phyloP scores from a whole-genome alignment of 2,329 filamentous ascomycete genomes.

The Cercospora canescens region DNA sequence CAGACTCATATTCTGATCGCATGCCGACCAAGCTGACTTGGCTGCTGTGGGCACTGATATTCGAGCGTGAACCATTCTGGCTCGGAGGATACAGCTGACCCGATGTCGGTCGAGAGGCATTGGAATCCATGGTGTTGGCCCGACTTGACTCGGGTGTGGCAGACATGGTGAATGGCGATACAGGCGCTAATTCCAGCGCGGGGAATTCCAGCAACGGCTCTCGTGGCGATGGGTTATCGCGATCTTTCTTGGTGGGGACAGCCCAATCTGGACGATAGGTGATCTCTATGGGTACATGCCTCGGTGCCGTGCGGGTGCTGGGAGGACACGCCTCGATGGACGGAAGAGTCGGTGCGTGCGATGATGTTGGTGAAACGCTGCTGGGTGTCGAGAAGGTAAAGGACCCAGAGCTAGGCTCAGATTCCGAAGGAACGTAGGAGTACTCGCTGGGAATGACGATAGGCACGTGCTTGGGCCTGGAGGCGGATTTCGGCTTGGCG shows the following conservation, averaged over 20 bases:
- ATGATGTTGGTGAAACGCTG: slow-evolving; percentile 16
- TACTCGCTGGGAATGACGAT: slow-evolving; percentile 44
- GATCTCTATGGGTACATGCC: slow-evolving; percentile 54
- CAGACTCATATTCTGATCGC: slow-evolving; percentile 44
- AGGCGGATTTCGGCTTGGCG: slow-evolving; percentile 11
- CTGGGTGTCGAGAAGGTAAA: slow-evolving; percentile 16
- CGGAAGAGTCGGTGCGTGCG: slow-evolving; percentile 1
- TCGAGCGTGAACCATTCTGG: slow-evolving; percentile 37
- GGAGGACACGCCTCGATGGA: slow-evolving; percentile 15
- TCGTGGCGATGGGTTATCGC: slow-evolving; percentile 28
- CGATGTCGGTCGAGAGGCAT: slow-evolving; percentile 46
- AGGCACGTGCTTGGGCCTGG: slow-evolving; percentile 45
- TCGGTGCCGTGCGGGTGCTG: slow-evolving; percentile 26
- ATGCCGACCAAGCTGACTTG: slow-evolving; percentile 46
- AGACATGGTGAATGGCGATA: slow-evolving; percentile 43
- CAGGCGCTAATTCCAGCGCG: slow-evolving; percentile 26
- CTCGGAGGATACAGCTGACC: slow-evolving; percentile 41
- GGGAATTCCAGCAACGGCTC: slow-evolving; percentile 27
- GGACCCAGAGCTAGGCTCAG: slow-evolving; percentile 18
- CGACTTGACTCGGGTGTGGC: slow-evolving; percentile 45
- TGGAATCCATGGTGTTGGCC: slow-evolving; percentile 50
- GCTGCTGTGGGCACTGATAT: slow-evolving; percentile 47
- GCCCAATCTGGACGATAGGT: slow-evolving; percentile 40
- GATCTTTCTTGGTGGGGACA: slow-evolving; percentile 41
- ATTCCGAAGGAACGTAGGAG: slow-evolving; percentile 23